phyloP scores from a whole-genome alignment of 2,329 filamentous ascomycete genomes.

The Cercospora janseana region DNA sequence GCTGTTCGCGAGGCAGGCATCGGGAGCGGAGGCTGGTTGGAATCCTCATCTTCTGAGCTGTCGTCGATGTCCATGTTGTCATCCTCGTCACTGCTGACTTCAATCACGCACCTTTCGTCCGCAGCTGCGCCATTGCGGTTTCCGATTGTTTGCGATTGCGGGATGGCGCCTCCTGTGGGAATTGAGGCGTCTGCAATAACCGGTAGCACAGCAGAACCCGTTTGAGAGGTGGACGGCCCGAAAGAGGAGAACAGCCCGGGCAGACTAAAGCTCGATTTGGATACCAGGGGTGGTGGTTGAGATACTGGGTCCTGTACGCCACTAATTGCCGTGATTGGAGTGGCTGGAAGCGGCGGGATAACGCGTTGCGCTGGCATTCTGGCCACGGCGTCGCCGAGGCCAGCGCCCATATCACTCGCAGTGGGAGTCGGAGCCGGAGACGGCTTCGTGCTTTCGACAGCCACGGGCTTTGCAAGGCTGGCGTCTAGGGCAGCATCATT shows the following conservation, averaged over 20 bases:
- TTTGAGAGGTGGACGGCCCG: slow-evolving; percentile 2
- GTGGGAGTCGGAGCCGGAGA: background rate
- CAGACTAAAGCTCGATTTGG: slow-evolving; percentile 17
- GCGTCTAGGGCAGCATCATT: slow-evolving; percentile 14
- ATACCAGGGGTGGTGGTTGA: background rate
- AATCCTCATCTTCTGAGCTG: slow-evolving; percentile 8
- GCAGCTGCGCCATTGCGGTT: slow-evolving; percentile 35
- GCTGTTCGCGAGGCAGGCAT: background rate
- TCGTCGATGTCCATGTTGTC: slow-evolving; percentile 34
- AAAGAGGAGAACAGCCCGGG: slow-evolving; percentile 32
- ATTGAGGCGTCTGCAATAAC: background rate
- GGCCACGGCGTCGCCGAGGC: slow-evolving; percentile 14
- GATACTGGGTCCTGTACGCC: background rate
- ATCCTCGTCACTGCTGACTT: slow-evolving; percentile 74
- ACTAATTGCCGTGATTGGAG: background rate
- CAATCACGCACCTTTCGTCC: slow-evolving; percentile 70
- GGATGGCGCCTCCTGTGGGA: no score
- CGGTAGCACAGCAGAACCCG: background rate
- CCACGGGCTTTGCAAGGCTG: slow-evolving; percentile 4
- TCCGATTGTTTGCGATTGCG: no score
- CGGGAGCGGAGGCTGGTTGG: background rate
- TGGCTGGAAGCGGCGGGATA: background rate
- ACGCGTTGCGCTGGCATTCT: background rate
- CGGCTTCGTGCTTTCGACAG: background rate
- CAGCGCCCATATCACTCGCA: slow-evolving; percentile 20